Evolutionary conservation across 1,284 basidiomycete species (phyloP).

Genomic region (Ustilago curta): DNA sequence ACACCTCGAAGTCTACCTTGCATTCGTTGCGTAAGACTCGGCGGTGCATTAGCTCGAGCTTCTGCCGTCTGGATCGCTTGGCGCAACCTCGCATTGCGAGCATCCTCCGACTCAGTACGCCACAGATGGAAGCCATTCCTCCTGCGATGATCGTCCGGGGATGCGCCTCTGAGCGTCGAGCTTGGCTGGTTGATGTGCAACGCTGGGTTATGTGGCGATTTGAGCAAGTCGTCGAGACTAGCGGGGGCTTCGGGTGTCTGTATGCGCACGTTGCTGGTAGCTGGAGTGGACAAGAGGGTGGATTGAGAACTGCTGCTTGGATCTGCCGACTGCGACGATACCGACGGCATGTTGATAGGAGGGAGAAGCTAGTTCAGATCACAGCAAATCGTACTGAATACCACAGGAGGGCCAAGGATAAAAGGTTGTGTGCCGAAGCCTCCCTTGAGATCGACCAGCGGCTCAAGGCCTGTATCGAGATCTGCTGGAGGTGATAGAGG

Average conservation of each 20-base stretch:
- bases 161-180: constrained; percentile 31
- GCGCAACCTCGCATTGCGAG: constrained; percentile 21
- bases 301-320: constrained; percentile 22
- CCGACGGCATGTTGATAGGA: constrained; percentile 20
- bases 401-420: neutral
- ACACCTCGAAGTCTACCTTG: neutral
- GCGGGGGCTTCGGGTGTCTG: constrained; percentile 44
- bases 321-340: constrained; percentile 13
- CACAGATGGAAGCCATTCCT: constrained; percentile 58
- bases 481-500: constrained; percentile 1
- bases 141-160: constrained; percentile 35
- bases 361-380: neutral
- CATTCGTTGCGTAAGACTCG: constrained; percentile 1
- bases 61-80: constrained; percentile 24
- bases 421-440: constrained; percentile 2
- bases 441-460: constrained; percentile 26
- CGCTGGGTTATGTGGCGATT: constrained; percentile 42
- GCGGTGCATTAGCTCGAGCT: constrained; percentile 16
- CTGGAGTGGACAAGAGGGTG: constrained; percentile 3
- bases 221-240: constrained; percentile 46
- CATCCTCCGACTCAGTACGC: constrained; percentile 55
- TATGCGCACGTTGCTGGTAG: constrained; percentile 16
- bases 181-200: constrained; percentile 13
- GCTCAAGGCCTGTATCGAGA: constrained; percentile 6
- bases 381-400: neutral